These are phyloP conservation scores for Akanthomyces lecanii DNA, from an alignment of 2,329 filamentous ascomycete genomes.

Conservation along the genomic window DNA sequence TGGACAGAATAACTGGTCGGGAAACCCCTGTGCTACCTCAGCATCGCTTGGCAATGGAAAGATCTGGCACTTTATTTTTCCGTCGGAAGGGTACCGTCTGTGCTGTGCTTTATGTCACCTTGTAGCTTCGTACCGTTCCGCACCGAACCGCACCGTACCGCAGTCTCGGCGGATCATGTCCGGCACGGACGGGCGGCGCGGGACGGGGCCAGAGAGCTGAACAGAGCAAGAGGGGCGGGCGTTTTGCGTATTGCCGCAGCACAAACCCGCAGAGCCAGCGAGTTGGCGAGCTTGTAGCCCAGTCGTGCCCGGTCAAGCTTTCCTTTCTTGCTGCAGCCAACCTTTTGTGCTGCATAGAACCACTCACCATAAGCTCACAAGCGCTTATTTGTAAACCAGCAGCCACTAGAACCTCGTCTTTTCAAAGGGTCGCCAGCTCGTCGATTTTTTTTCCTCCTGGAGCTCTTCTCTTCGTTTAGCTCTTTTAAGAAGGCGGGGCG, in stretches of 20 bases:
- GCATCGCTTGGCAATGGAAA: neutral
- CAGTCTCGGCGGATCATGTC: neutral
- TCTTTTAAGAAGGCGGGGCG: neutral
- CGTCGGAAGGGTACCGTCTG: neutral
- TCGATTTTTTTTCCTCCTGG: too few relatives aligned
- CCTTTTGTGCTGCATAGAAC: neutral
- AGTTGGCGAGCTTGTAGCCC: neutral
- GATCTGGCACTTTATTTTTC: neutral
- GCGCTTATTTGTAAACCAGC: too few relatives aligned
- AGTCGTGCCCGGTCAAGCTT: too few relatives aligned
- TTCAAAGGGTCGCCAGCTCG: too few relatives aligned
- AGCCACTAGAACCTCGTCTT: too few relatives aligned
- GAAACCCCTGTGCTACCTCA: neutral
- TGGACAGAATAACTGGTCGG: neutral
- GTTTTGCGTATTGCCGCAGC: neutral
- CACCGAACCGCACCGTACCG: neutral
- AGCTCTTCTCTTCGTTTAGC: neutral
- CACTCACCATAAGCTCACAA: neutral
- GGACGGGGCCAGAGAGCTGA: neutral
- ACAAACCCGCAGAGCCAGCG: neutral
- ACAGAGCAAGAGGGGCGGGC: neutral
- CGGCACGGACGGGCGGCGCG: slow-evolving; percentile 1
- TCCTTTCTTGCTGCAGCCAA: too few relatives aligned
- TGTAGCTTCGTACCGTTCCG: neutral
- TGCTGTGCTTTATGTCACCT: too few relatives aligned